Percentiles rank a stretch among this genome's conserved stretches.
Conservation (phyloP, 2,329 filamentous ascomycete species). For the Colletotrichum gloeosporioides region DNA sequence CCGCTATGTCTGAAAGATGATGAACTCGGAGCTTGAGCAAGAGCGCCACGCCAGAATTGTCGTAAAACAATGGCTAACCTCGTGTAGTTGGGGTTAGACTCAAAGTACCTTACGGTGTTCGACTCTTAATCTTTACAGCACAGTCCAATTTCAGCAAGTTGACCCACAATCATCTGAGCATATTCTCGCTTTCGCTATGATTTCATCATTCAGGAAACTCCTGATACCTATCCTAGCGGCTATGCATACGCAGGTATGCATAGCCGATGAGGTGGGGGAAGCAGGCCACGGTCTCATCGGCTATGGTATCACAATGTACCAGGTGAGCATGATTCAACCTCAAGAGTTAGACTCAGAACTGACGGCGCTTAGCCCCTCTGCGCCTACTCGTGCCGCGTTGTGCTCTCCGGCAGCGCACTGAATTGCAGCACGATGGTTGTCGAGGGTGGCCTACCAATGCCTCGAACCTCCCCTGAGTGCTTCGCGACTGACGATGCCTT, state of each 20-base stretch:
- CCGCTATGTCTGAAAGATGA: background rate
- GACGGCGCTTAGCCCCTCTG: conserved; percentile 23
- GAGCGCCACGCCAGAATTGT: background rate
- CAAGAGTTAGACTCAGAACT: background rate
- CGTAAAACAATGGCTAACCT: background rate
- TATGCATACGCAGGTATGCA: background rate
- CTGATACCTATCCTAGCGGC: background rate
- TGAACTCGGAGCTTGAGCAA: background rate
- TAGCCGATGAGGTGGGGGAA: background rate
- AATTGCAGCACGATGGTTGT: conserved; percentile 23
- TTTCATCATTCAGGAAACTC: background rate
- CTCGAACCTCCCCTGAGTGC: conserved; percentile 27
- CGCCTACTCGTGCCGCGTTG: conserved; percentile 37
- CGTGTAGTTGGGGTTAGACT: fast-evolving
- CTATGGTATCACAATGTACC: conserved; percentile 38
- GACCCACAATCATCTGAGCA: background rate
- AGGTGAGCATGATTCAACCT: conserved; percentile 25
- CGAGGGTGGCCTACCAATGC: conserved; percentile 18
- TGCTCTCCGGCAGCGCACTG: conserved; percentile 30
- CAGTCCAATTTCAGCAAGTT: background rate
- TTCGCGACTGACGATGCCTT: conserved; percentile 33
- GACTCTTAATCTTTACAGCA: background rate
- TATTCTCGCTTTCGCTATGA: background rate
- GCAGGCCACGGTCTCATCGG: conserved; percentile 35
- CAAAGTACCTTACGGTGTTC: background rate